These are phyloP conservation scores for Neonectria neomacrospora DNA, from an alignment of 2,329 filamentous ascomycete species.

Conservation along the genomic window DNA sequence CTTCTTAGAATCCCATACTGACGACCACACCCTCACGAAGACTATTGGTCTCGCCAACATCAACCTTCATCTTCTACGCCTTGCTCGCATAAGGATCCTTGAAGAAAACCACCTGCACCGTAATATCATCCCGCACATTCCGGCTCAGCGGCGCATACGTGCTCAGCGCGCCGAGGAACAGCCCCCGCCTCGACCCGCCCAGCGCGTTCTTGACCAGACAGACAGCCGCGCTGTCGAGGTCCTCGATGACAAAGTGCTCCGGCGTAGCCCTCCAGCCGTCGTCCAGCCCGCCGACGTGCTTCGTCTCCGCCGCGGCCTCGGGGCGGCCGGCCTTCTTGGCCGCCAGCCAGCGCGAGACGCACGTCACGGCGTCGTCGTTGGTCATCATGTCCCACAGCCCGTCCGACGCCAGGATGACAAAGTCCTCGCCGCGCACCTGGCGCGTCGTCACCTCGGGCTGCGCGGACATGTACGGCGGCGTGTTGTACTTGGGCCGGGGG, in stretches of 20 bases:
- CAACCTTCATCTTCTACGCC: constrained; percentile 68
- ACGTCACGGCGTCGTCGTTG: constrained; percentile 66
- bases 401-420: constrained; percentile 74
- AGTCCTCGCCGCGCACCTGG: constrained; percentile 60
- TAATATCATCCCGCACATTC: constrained; percentile 76
- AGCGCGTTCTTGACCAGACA: constrained; percentile 85
- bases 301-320: constrained; percentile 37
- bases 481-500: constrained; percentile 56
- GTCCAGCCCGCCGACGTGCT: constrained; percentile 31
- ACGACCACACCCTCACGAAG: neutral
- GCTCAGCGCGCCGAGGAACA: constrained; percentile 78
- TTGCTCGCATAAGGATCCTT: constrained; percentile 66
- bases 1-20: neutral
- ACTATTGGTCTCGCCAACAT: neutral
- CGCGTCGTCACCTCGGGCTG: constrained; percentile 72
- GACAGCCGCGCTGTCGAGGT: constrained; percentile 80
- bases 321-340: constrained; percentile 42
- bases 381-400: constrained; percentile 73
- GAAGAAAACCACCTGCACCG: constrained; percentile 83
- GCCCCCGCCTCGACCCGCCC: constrained; percentile 78
- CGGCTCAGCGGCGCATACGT: constrained; percentile 77
- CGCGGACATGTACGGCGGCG: constrained; percentile 75
- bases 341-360: constrained; percentile 65
- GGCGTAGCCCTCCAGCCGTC: constrained; percentile 43
- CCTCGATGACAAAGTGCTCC: constrained; percentile 77